Percentiles rank a stretch among this genome's conserved stretches.
Evolutionary conservation across 305 asterid genomes (phyloP).

Genomic region (Nicotiana rustica): DNA sequence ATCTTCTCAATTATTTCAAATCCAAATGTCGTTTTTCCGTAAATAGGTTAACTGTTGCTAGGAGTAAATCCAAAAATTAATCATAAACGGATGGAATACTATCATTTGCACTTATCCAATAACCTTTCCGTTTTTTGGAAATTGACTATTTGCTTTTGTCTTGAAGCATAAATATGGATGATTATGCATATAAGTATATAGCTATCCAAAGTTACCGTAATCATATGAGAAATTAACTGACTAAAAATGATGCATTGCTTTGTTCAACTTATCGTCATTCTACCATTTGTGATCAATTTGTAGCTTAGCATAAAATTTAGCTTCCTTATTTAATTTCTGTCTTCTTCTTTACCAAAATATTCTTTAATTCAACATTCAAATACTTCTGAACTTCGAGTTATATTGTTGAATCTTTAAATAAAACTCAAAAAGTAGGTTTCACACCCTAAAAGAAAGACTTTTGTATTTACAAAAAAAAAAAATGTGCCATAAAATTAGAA

Average conservation of each 20-base stretch:
- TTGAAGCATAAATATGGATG: neutral
- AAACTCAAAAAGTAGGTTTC: too few species aligned
- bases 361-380: too few species aligned
- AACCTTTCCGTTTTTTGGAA: neutral
- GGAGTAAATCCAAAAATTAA: neutral
- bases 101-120: slow-evolving; percentile 2
- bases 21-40: neutral
- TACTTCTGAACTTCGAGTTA: too few species aligned
- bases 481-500: too few species aligned
- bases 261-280: slow-evolving; percentile 5
- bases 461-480: too few species aligned
- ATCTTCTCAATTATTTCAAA: neutral
- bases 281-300: neutral
- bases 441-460: too few species aligned
- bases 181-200: neutral
- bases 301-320: too few species aligned
- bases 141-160: neutral
- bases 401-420: too few species aligned
- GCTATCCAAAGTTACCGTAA: neutral
- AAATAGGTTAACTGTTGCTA: too few species aligned
- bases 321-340: too few species aligned
- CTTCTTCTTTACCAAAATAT: too few species aligned
- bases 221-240: neutral
- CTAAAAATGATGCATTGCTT: slow-evolving; percentile 7
- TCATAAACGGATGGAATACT: neutral